phyloP scores from a whole-genome alignment of 257 asterid species.

The Paulownia fortunei region DNA sequence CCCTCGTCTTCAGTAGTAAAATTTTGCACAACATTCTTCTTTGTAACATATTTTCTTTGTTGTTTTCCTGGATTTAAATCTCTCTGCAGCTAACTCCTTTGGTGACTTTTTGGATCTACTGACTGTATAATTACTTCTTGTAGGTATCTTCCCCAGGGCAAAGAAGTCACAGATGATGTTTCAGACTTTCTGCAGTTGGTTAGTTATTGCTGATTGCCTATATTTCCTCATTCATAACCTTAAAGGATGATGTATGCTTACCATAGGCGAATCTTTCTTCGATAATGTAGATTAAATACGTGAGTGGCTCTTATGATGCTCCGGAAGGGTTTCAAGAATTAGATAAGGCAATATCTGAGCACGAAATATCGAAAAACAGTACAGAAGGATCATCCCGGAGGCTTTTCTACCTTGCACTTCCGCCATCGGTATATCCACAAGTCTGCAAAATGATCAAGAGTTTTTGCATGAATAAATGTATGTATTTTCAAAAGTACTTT shows the following conservation, averaged over 20 bases:
- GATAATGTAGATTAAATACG: conserved; percentile 64
- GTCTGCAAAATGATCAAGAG: conserved; percentile 78
- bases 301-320: conserved; percentile 74
- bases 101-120: conserved; percentile 40
- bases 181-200: conserved; percentile 71
- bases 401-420: conserved; percentile 85
- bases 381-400: conserved; percentile 67
- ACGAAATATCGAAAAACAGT: conserved; percentile 60
- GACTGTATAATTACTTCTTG: conserved; percentile 18
- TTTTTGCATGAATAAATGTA: conserved; percentile 66
- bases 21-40: too few relatives aligned
- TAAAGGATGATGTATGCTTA: conserved; percentile 10
- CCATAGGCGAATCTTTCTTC: neutral
- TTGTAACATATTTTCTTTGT: too few relatives aligned
- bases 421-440: conserved; percentile 84
- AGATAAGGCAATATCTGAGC: conserved; percentile 67
- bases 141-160: conserved; percentile 65
- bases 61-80: neutral
- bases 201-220: conserved; percentile 28
- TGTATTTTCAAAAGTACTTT: conserved; percentile 3
- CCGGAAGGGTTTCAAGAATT: conserved; percentile 68
- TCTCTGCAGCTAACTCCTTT: neutral
- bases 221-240: neutral
- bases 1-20: too few relatives aligned
- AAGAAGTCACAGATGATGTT: conserved; percentile 48